phyloP scores from a whole-genome alignment of 2,329 filamentous ascomycete species.

The Verticillium tricorpus region DNA sequence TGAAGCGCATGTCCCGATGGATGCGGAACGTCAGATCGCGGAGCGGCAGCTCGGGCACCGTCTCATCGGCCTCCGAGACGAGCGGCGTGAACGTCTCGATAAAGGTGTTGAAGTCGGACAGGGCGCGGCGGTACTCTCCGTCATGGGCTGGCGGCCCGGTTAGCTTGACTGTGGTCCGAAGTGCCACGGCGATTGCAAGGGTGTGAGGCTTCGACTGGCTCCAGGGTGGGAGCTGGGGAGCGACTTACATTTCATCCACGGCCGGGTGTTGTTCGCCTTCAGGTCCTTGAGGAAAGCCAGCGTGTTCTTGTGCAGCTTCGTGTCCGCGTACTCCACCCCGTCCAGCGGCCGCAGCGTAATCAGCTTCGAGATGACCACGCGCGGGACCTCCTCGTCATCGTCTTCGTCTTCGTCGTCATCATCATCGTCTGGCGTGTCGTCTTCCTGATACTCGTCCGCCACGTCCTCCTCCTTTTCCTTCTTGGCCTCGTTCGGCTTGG shows the following conservation, averaged over 20 bases:
- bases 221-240: not conserved
- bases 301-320: slow-evolving; percentile 53
- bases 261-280: slow-evolving; percentile 53
- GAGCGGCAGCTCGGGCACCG: slow-evolving; percentile 77
- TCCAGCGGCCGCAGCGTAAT: slow-evolving; percentile 34
- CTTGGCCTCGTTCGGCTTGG: slow-evolving; percentile 4
- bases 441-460: slow-evolving; percentile 15
- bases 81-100: slow-evolving; percentile 67
- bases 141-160: slow-evolving; percentile 59
- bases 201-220: not conserved
- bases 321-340: slow-evolving; percentile 45
- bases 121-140: slow-evolving; percentile 69
- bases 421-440: slow-evolving; percentile 16
- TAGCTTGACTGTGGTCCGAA: not conserved
- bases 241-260: slow-evolving; percentile 53
- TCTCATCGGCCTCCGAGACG: slow-evolving; percentile 69
- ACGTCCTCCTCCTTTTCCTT: slow-evolving; percentile 16
- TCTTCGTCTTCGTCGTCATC: slow-evolving; percentile 18
- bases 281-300: slow-evolving; percentile 54
- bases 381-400: slow-evolving; percentile 28
- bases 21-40: slow-evolving; percentile 88
- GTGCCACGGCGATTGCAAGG: not conserved
- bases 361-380: slow-evolving; percentile 35
- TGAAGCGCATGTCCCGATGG: slow-evolving; percentile 82
- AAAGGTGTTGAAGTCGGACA: slow-evolving; percentile 79